Evolutionary conservation across 176 grass and related monocot genomes (phyloP), one percentile per base, ranked within the genome.

Genomic region (Ensete glaucum): DNA sequence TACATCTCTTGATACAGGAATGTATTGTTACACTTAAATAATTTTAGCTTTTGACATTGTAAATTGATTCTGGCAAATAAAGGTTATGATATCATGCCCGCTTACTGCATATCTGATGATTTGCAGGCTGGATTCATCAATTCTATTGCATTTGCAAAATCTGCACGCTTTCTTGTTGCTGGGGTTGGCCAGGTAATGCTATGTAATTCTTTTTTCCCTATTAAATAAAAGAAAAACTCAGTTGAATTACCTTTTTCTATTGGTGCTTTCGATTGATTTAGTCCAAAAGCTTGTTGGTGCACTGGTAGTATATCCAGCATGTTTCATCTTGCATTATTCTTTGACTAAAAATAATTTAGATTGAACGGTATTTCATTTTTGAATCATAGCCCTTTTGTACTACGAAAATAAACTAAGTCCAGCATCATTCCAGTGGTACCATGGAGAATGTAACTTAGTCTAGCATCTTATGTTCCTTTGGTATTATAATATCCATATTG

Each of bases 51-150:
- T 23, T 60, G 11, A 43, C 11, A 15, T 11, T 75, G n/a, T 11
- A 11, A 11, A 11, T 56, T 14, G 17, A 19, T 34, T 34, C 14
- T 43, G 34, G 4, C 0, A 43, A 43, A 11, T 9, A n/a, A 52
- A 27, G 53, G 21, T 9, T 62, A 27, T 69, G 9, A 80, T 50
- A 24, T 5, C 25, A 15, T 54, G 34, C 34, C 52, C 12, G 11
- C 65, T 79, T 24, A 29, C 75, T 71, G 14, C n/a, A 19, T 70
- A 19, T 72, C 53, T 83, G 1, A 55, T 43, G 34, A 43, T 14
- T 23, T 26, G 1, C 83, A 96, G 92, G 84, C 76, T 73, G 92
- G 92, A 81, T 96, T 96, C 81, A 70, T 96, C 2, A 96, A 91
- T 81, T 82, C 86, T 19, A 84, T 96, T 53, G 84, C 72, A 24